Conservation (phyloP, 768 basidiomycete species). For the Cytidiella melzeri region DNA sequence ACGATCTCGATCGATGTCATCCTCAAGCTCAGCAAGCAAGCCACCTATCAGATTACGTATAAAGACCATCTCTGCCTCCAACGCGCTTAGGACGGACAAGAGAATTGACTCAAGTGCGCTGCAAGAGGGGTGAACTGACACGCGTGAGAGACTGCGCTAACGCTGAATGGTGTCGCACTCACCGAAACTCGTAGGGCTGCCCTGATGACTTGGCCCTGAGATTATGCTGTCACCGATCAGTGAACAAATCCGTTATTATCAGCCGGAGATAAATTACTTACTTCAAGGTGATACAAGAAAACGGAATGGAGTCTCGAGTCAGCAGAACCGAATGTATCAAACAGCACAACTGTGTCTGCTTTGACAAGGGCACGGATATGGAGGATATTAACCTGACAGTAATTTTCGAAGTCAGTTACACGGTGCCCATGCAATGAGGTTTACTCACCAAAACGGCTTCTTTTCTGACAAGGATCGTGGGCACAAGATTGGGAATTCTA, state of each 20-base stretch:
- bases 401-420: background rate
- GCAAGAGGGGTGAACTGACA: constrained; percentile 14
- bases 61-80: constrained; percentile 96
- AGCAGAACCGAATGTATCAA: constrained; percentile 85
- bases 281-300: constrained; percentile 85
- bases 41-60: constrained; percentile 88
- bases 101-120: constrained; percentile 93
- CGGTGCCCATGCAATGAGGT: background rate
- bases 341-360: constrained; percentile 84
- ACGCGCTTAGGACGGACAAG: constrained; percentile 83
- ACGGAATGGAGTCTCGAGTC: constrained; percentile 84
- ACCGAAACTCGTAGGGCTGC: constrained; percentile 88
- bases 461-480: constrained; percentile 85
- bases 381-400: constrained; percentile 77
- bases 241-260: constrained; percentile 9
- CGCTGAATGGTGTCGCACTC: constrained; percentile 17
- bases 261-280: constrained; percentile 22
- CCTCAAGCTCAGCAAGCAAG: constrained; percentile 87
- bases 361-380: constrained; percentile 95
- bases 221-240: constrained; percentile 54
- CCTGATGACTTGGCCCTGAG: constrained; percentile 64
- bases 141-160: constrained; percentile 14
- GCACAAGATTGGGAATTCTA: constrained; percentile 87
- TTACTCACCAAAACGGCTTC: constrained; percentile 76
- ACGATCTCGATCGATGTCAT: constrained; percentile 92